A percentile compares a stretch with the other conserved stretches of the same genome.
phyloP scores from a whole-genome alignment of 306 rosid genomes.

The Mucuna pruriens region DNA sequence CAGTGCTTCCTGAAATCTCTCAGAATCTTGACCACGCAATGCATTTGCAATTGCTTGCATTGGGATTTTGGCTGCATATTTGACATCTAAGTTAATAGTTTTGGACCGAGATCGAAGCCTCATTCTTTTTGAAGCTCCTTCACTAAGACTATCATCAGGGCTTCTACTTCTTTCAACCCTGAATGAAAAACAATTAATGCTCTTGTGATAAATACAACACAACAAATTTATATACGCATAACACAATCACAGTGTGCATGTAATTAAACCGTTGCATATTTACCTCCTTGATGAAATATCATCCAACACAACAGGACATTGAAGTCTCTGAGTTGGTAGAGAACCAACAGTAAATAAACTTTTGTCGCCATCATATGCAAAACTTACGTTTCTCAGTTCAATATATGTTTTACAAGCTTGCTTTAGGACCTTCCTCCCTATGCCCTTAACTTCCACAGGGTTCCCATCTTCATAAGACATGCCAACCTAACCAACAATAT shows the following conservation, averaged over 20 bases:
- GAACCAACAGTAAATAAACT: slow-evolving; percentile 41
- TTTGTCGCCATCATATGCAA: slow-evolving; percentile 56
- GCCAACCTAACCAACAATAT: slow-evolving; percentile 44
- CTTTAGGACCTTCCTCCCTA: slow-evolving; percentile 50
- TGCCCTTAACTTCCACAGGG: slow-evolving; percentile 37
- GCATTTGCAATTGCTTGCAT: slow-evolving; percentile 47
- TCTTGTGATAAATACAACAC: neutral
- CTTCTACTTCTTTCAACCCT: slow-evolving; percentile 31
- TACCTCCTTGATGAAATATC: slow-evolving; percentile 46
- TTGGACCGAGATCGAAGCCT: slow-evolving; percentile 40
- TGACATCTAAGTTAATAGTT: slow-evolving; percentile 38
- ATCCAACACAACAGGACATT: slow-evolving; percentile 41
- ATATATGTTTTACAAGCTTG: slow-evolving; percentile 38
- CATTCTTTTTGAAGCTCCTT: slow-evolving; percentile 39
- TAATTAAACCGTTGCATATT: neutral
- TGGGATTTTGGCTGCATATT: slow-evolving; percentile 43
- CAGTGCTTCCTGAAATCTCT: slow-evolving; percentile 42
- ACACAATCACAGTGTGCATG: neutral
- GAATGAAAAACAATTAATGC: neutral
- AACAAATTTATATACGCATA: too few relatives aligned
- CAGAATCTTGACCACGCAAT: slow-evolving; percentile 45
- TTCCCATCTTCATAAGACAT: slow-evolving; percentile 45
- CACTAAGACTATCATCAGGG: neutral
- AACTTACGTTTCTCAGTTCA: slow-evolving; percentile 29
- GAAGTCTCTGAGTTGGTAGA: slow-evolving; percentile 24